Base-by-base conservation (phyloP, 495 filamentous ascomycete species). In the Neurospora sp. region DNA sequence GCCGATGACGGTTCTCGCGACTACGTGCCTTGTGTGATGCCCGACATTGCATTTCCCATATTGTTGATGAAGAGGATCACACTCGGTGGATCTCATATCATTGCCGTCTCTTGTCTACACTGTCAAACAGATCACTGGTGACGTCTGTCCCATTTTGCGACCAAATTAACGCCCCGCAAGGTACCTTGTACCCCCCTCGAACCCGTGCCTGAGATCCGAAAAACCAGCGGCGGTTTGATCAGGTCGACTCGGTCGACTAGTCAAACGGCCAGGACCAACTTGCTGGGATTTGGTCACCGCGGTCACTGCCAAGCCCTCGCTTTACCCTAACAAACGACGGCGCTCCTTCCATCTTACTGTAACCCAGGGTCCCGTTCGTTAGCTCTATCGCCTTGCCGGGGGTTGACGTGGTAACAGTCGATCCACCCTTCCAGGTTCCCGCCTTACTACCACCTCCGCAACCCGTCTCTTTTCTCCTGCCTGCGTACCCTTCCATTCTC, bases 181-280 rank as follows among this genome's bases (percentile, higher is more conserved):
- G 53, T 66, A 66, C 53, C 53, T 35, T 66, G 53, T 66, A 35
- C 27, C 5, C 22, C 53, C 53, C 27, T 66, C 27, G 27, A 66
- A 8, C 53, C 53, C 27, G 53, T 66, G 53, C 53, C 27, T 66
- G 53, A 66, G 35, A 66, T 66, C 53, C 53, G 27, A 37, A 66
- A 61, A 66, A 35, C 27, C 27, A 18, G 53, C 53, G 27, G 53
- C 27, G 22, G 53, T 61, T 35, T 61, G 53, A 61, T 61, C 53
- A 61, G 48, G 20, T 59, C 22, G 22, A 61, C 22, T 61, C 53
- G 6, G 53, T 35, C 27, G 53, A 61, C 12, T 61, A 14, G 74
- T 73, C 74, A 73, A 73, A 73, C 71, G 46, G 71, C 73, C 71
- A 71, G 76, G 78, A 76, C 77, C 73, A 71, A 73, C 70, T 69